Conservation (phyloP, 441 rosid species). For the Corymbia calophylla region DNA sequence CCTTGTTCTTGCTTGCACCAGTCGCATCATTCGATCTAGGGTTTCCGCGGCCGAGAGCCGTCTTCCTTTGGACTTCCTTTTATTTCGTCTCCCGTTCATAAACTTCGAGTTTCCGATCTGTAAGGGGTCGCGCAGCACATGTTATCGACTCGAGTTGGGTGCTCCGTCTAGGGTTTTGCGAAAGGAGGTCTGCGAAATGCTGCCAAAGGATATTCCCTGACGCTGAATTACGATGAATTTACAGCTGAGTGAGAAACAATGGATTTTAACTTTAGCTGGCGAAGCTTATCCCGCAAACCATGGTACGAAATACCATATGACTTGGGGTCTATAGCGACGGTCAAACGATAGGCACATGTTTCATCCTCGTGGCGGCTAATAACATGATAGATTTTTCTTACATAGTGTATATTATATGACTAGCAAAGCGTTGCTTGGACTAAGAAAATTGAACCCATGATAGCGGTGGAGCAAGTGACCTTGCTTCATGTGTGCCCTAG, state of each 20-base stretch:
- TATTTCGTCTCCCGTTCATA: background rate
- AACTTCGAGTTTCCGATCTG: background rate
- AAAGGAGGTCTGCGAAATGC: background rate
- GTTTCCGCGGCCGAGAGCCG: background rate
- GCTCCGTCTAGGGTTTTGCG: background rate
- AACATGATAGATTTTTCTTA: background rate
- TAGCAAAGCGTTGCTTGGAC: background rate
- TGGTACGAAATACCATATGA: background rate
- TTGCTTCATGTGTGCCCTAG: background rate
- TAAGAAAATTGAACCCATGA: background rate
- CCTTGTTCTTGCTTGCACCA: background rate
- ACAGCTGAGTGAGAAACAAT: background rate
- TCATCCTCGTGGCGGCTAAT: background rate
- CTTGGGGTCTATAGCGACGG: background rate
- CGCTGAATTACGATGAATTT: background rate
- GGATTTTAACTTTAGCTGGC: background rate
- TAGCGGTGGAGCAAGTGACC: background rate
- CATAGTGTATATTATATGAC: background rate
- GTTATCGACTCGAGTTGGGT: background rate
- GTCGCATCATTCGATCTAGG: background rate
- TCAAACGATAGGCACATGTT: background rate
- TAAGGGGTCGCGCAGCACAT: background rate
- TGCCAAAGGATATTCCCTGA: background rate
- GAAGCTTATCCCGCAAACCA: background rate
- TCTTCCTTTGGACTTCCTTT: background rate